phyloP scores from a whole-genome alignment of 179 eudicot species.

The Vitellaria paradoxa region DNA sequence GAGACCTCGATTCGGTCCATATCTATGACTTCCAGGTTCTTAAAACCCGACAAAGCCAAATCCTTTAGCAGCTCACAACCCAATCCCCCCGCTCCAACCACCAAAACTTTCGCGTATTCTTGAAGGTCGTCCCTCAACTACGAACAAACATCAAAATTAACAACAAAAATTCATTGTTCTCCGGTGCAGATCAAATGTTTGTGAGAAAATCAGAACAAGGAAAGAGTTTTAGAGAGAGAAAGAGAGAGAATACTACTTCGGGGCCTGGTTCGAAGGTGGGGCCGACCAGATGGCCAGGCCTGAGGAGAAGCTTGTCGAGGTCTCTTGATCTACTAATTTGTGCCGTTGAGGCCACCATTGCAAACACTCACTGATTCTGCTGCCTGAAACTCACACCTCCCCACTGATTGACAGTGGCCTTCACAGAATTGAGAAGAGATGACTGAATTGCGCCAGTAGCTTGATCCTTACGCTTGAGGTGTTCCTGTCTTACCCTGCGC shows the following conservation, averaged over 20 bases:
- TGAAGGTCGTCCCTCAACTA: slow-evolving; percentile 80
- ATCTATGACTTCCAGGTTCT: slow-evolving; percentile 85
- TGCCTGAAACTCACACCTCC: neutral
- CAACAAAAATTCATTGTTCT: neutral
- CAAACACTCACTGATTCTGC: slow-evolving; percentile 17
- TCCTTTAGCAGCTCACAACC: slow-evolving; percentile 93
- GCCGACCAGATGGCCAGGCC: slow-evolving; percentile 78
- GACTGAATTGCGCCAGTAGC: slow-evolving; percentile 31
- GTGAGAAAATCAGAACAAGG: slow-evolving; percentile 14
- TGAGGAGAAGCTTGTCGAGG: slow-evolving; percentile 89
- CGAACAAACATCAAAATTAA: slow-evolving; percentile 11
- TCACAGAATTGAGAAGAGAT: neutral
- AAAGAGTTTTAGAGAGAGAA: neutral
- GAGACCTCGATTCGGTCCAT: slow-evolving; percentile 96
- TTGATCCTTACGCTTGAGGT: slow-evolving; percentile 5
- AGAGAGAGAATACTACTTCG: slow-evolving; percentile 33
- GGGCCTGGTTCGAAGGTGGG: slow-evolving; percentile 67
- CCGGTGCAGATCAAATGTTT: slow-evolving; percentile 28
- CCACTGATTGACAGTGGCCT: neutral
- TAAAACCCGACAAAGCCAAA: slow-evolving; percentile 84
- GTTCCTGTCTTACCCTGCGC: too few species aligned
- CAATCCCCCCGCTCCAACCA: slow-evolving; percentile 94
- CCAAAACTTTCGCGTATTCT: slow-evolving; percentile 65
- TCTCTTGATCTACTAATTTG: slow-evolving; percentile 67
- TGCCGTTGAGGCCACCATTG: slow-evolving; percentile 49